Base-by-base conservation (phyloP, 2,329 filamentous ascomycete genomes). In the Zymoseptoria passerinii region DNA sequence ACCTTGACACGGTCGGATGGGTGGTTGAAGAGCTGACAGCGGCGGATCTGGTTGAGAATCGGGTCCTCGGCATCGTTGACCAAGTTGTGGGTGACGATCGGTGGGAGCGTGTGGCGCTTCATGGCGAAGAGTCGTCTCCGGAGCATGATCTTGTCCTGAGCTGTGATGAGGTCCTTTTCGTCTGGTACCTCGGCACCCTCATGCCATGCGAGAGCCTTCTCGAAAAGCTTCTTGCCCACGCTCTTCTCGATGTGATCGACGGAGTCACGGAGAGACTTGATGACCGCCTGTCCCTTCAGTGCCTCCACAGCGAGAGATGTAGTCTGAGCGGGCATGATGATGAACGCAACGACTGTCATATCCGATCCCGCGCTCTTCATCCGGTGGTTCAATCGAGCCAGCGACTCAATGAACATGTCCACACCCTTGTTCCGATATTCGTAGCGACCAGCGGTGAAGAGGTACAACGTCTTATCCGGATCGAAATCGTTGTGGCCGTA, bases 31-130 rank as follows among this genome's bases (percentile, higher is more conserved):
- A 99, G 86, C 75, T 97, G 90, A 54, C 96, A 95, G 50, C 94
- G 86, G 53, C 94, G 89, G 69, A 99, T 88, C 76, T 97, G 94
- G 80, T 95, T 96, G 62, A 99, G 78, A 53, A 99, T 90, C 1
- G 92, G 94, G 68, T 99, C 94, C 67, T 96, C 92, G 48, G 82
- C 75, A 74, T 97, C 92, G 71, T 96, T 96, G 67, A 90, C 77
- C 92, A 99, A 96, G 81, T 99, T 97, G 80, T 99, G 94, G 4
- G 94, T 99, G 60, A 97, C 92, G 70, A 99, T 95, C 0, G 94
- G 94, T 3, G 94, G 94, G 28, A 97, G 83, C 48, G 83, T 85
- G 73, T 91, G 83, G 55, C 94, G 84, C 81, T 97, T 97, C 91
- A 97, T 96, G 62, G 92, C 94, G 71, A 96, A 99, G 53, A 99